phyloP scores from a whole-genome alignment of 129 eudicot genomes.

The Centrapalus pauciflorus region DNA sequence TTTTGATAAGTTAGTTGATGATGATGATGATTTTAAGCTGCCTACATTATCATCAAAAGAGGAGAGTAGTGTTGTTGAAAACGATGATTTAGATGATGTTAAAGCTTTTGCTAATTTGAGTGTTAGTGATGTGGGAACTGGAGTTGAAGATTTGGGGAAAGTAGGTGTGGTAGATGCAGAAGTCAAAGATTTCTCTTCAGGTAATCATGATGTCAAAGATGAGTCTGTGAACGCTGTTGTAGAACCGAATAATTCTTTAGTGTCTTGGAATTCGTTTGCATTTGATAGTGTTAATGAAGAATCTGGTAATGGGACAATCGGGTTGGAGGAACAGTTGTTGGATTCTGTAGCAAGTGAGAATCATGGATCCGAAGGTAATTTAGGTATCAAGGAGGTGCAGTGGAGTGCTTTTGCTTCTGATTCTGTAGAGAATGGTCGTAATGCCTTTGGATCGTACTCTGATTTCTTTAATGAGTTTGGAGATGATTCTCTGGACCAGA shows the following conservation, averaged over 20 bases:
- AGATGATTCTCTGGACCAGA: slow-evolving; percentile 33
- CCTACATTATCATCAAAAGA: not conserved
- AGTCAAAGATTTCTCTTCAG: not conserved
- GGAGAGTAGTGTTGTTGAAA: slow-evolving; percentile 22
- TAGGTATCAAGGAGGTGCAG: slow-evolving; percentile 75
- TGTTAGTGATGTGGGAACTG: slow-evolving; percentile 39
- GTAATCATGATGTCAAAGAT: slow-evolving; percentile 17
- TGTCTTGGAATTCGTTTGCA: slow-evolving; percentile 29
- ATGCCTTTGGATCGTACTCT: slow-evolving; percentile 56
- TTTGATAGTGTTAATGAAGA: slow-evolving; percentile 31
- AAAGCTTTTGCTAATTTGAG: slow-evolving; percentile 79
- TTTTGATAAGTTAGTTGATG: slow-evolving; percentile 91
- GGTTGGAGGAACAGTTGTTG: slow-evolving; percentile 12
- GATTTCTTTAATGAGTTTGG: slow-evolving; percentile 69
- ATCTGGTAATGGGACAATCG: slow-evolving; percentile 17
- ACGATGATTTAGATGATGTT: slow-evolving; percentile 61
- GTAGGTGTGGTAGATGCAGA: slow-evolving; percentile 15
- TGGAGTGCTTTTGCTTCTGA: slow-evolving; percentile 78
- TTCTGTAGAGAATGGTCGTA: slow-evolving; percentile 30
- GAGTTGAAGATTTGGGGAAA: slow-evolving; percentile 21
- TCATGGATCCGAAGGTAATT: slow-evolving; percentile 33
- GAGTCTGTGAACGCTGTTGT: slow-evolving; percentile 6
- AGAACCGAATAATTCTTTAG: slow-evolving; percentile 13
- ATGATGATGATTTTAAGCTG: slow-evolving; percentile 55
- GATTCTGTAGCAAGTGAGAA: slow-evolving; percentile 22